Conservation (phyloP, 208 protist genomes). For the Hexamita inflata region DNA sequence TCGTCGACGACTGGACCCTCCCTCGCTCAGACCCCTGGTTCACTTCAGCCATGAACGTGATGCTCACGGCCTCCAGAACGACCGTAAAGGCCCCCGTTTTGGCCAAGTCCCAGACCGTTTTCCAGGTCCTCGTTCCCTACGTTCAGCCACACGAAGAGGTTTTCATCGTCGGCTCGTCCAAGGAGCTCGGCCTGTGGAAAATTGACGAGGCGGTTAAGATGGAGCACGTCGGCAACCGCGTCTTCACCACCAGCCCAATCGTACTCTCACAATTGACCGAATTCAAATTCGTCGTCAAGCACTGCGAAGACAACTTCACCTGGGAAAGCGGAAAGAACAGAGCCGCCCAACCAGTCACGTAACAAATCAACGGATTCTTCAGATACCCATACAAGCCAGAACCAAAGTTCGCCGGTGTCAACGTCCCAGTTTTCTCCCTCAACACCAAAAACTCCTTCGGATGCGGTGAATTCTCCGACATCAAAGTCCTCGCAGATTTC, state of each 20-base stretch:
- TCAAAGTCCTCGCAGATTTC: constrained; percentile 45
- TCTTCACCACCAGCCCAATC: background rate
- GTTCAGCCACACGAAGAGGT: too few relatives aligned
- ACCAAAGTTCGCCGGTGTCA: constrained; percentile 39
- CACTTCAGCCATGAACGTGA: constrained; percentile 4
- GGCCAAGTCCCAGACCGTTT: background rate
- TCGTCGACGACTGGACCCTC: constrained; percentile 13
- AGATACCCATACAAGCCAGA: background rate
- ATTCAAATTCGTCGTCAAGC: constrained; percentile 10
- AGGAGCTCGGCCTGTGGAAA: too few relatives aligned
- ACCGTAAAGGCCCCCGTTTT: background rate
- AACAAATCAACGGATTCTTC: constrained; percentile 15
- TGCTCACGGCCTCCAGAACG: background rate
- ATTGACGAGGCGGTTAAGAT: constrained; percentile 1
- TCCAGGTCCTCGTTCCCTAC: too few relatives aligned
- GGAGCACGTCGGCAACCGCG: background rate
- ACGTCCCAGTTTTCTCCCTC: constrained; percentile 57
- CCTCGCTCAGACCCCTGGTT: background rate
- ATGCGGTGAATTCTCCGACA: constrained; percentile 58
- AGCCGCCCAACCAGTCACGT: background rate
- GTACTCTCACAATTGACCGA: background rate
- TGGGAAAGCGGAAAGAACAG: constrained; percentile 5
- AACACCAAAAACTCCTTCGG: constrained; percentile 47
- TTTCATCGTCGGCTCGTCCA: too few relatives aligned
- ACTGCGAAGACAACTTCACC: background rate